Conservation (phyloP, 352 stramenopile species). For the Phytophthora quininea region DNA sequence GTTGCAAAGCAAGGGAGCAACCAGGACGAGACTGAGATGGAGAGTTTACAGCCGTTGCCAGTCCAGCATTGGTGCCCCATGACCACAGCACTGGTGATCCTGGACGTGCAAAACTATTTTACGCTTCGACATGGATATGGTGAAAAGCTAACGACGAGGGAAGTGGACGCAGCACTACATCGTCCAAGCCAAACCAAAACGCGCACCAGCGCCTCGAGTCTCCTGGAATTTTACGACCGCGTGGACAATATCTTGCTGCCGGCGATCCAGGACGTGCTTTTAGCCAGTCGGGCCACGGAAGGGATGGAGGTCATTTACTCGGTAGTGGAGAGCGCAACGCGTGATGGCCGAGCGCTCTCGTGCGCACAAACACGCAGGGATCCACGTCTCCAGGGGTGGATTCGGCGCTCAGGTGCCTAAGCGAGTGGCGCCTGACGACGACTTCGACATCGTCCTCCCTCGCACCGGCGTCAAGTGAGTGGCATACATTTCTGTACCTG, state of each 20-base stretch:
- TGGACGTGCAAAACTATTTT: constrained; percentile 83
- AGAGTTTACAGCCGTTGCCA: constrained; percentile 2
- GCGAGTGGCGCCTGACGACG: constrained; percentile 45
- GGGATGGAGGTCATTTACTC: constrained; percentile 90
- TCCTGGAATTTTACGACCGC: constrained; percentile 48
- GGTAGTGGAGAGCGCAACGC: constrained; percentile 87
- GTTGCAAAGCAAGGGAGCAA: constrained; percentile 17
- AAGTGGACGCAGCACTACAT: neutral
- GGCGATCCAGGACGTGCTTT: constrained; percentile 64
- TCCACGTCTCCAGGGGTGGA: constrained; percentile 71
- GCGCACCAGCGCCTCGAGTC: constrained; percentile 14
- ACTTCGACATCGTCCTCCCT: constrained; percentile 82
- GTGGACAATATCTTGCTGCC: constrained; percentile 60
- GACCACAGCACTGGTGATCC: constrained; percentile 65
- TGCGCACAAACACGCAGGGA: constrained; percentile 88
- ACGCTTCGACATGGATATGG: constrained; percentile 28
- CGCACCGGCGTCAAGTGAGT: constrained; percentile 82
- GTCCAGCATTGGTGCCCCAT: constrained; percentile 63
- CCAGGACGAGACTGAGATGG: constrained; percentile 8
- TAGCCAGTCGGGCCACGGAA: constrained; percentile 52
- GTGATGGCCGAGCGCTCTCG: constrained; percentile 81
- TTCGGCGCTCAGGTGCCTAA: constrained; percentile 77
- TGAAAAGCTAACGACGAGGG: constrained; percentile 6
- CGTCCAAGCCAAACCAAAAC: constrained; percentile 4
- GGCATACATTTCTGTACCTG: neutral